These are phyloP conservation scores for Cystobasidium tubakii DNA, from an alignment of 768 basidiomycete species.

Conservation along the genomic window DNA sequence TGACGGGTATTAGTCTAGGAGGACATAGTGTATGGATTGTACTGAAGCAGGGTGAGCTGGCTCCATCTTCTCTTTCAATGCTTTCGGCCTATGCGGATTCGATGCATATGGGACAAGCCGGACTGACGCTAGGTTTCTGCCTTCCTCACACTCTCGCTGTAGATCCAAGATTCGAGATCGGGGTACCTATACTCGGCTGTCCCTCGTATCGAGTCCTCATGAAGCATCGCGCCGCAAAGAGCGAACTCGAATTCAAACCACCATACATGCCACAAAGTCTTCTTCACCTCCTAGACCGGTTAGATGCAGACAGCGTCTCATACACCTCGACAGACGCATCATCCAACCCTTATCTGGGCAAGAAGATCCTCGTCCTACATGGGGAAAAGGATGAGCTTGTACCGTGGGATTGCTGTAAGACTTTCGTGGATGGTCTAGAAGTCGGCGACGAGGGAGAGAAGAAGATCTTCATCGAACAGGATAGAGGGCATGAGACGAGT, in stretches of 20 bases:
- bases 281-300: not conserved
- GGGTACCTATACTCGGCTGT: constrained; percentile 26
- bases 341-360: constrained; percentile 9
- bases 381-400: constrained; percentile 33
- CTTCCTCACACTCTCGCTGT: not conserved
- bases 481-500: constrained; percentile 27
- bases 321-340: constrained; percentile 1
- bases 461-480: not conserved
- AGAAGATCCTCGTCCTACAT: constrained; percentile 12
- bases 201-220: constrained; percentile 34
- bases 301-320: constrained; percentile 20
- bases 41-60: constrained; percentile 26
- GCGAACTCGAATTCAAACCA: constrained; percentile 1
- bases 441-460: constrained; percentile 25
- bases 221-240: constrained; percentile 19
- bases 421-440: constrained; percentile 23
- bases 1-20: constrained; percentile 72
- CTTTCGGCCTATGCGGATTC: no score
- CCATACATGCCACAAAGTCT: constrained; percentile 28
- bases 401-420: constrained; percentile 14
- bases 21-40: constrained; percentile 75
- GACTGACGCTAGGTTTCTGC: no score
- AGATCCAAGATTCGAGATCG: constrained; percentile 30
- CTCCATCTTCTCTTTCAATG: no score
- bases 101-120: no score